phyloP scores from a whole-genome alignment of 768 basidiomycete species.

The Trametes maxima region DNA sequence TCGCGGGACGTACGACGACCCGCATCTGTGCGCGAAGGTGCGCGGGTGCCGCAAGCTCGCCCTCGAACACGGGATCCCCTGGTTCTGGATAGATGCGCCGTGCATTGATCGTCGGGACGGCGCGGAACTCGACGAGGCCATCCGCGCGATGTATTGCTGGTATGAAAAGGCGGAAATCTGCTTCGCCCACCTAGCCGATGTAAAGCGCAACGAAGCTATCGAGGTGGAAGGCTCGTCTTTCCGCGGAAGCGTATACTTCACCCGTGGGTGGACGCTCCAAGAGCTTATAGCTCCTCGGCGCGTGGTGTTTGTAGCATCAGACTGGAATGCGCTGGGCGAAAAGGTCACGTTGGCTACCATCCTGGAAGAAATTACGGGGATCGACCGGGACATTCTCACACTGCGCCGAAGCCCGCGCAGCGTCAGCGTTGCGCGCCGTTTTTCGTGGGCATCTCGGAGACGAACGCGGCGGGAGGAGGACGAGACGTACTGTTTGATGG shows the following conservation, averaged over 20 bases:
- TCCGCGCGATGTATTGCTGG: slow-evolving; percentile 3
- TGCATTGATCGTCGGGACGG: slow-evolving; percentile 1
- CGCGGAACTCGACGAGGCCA: slow-evolving; percentile 3
- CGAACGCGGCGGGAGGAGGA: slow-evolving; percentile 5
- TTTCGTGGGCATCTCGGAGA: slow-evolving; percentile 12
- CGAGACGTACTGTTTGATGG: slow-evolving; percentile 14
- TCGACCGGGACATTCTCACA: not conserved
- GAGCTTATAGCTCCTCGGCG: slow-evolving; percentile 9
- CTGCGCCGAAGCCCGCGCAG: not conserved
- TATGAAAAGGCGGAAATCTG: not conserved
- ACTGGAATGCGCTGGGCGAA: slow-evolving; percentile 6
- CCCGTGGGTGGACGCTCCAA: slow-evolving; percentile 14
- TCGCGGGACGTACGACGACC: not conserved
- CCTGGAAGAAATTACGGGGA: not conserved
- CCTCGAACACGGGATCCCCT: not conserved
- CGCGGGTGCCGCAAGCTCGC: not conserved
- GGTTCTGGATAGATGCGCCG: not conserved
- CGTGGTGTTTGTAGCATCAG: not conserved
- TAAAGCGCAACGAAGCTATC: not conserved
- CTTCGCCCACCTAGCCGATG: slow-evolving; percentile 4
- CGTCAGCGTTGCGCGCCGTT: slow-evolving; percentile 5
- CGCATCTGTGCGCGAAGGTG: not conserved
- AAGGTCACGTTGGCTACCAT: not conserved
- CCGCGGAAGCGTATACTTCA: slow-evolving; percentile 4
- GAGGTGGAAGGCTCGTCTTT: not conserved